Evolutionary conservation across 2,329 filamentous ascomycete genomes (phyloP), one percentile per base, ranked within the genome.

Genomic region (Septoria linicola): DNA sequence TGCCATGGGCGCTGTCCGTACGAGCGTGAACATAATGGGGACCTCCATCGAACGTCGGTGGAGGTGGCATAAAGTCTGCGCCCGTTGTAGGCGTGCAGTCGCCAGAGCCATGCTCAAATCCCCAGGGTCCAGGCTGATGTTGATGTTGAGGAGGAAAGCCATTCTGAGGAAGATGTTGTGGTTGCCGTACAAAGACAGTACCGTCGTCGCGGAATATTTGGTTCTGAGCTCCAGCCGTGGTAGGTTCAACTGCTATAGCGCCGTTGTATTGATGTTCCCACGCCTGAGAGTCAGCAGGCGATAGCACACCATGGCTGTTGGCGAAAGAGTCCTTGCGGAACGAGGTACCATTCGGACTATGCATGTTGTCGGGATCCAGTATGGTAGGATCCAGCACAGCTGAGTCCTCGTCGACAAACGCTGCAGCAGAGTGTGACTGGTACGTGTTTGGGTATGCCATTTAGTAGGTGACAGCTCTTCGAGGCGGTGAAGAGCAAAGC

Each of bases 81-180:
- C 88, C 90, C 58, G 81, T 76, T 55, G 82, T 83, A 55, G 89
- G 86, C 5, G 88, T 92, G 69, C 83, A 85, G 56, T 88, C 81
- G 45, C 83, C 86, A 20, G 87, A 87, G 62, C 75, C 76, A 43
- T 78, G 79, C 61, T 82, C 79, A 36, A 72, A 78, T 42, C 82
- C 75, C 87, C 87, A 91, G 55, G 56, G 51, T 66, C 44, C 72
- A 68, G 58, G 59, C 41, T 64, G n/a, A n/a, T n/a, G 61, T 57
- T 75, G 74, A 60, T 78, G 76, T 76, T 75, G 55, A 85, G 75
- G 53, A 82, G 81, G 73, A 84, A 79, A 73, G 87, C 91, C 42
- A 82, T 82, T 72, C 75, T 74, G 66, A 71, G 76, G 49, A 14
- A 54, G 47, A n/a, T 53, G 59, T 31, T 25, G 36, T 13, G 51